Evolutionary conservation across 1,284 basidiomycete genomes (phyloP), one percentile per base, ranked within the genome.

Genomic region (Apiotrichum siamense): DNA sequence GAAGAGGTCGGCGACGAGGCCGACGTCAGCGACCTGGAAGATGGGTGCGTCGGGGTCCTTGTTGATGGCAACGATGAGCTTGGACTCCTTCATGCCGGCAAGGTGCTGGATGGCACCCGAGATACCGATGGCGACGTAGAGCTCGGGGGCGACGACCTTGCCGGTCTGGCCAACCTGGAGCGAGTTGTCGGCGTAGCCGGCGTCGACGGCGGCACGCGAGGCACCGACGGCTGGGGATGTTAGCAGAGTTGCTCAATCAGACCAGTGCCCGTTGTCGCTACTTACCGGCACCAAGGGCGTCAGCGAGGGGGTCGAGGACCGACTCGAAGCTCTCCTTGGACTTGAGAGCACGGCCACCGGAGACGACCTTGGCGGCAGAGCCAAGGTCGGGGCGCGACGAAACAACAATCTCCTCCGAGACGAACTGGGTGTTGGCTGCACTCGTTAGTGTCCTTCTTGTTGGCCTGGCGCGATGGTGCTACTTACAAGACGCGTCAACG

Each of bases 31-130:
- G 1, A 99, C 86, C 76, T 98, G 94, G 83, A 97, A 97, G 69
- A 99, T 99, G 6, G 96, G 96, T 17, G 96, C 96, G 67, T 99
- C 94, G 43, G 91, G 80, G 70, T 97, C 94, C 88, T 99, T 99
- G 80, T 99, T 99, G 63, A 98, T 84, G 7, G 96, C 94, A 25
- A 97, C 93, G 61, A 99, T 99, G 64, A 97, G 80, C 78, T 98
- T 98, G 18, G 88, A 92, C 73, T 98, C 96, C 75, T 98, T 98
- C 96, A 98, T 99, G 27, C 96, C 96, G 25, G 96, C 96, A 57
- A 98, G 78, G 78, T 98, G 96, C 76, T 99, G 96, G 65, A 98
- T 98, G 21, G 92, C 96, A 39, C 96, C 96, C 26, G 90, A 96
- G 66, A 99, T 98, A 57, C 96, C 96, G 44, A 98, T 75, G 15